These are phyloP conservation scores for Flaveria sonorensis DNA, from an alignment of 129 eudicot genomes.

Conservation along the genomic window DNA sequence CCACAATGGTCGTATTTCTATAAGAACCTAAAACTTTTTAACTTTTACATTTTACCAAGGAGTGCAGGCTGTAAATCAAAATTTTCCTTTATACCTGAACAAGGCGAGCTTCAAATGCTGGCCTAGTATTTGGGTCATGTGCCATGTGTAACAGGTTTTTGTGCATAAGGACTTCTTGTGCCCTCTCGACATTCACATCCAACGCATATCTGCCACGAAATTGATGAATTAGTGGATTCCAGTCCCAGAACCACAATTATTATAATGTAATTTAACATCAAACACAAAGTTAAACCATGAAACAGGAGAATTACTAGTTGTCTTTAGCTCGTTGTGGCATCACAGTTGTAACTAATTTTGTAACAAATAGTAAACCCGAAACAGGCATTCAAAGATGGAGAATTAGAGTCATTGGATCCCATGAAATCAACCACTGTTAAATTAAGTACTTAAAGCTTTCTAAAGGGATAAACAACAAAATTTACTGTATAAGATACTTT, in stretches of 20 bases:
- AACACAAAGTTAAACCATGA: conserved; percentile 23
- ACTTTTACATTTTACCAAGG: not conserved
- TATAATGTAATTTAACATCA: conserved; percentile 15
- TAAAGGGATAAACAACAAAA: conserved; percentile 5
- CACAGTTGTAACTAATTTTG: not conserved
- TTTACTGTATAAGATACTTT: conserved; percentile 28
- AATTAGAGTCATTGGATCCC: conserved; percentile 26
- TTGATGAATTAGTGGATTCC: not conserved
- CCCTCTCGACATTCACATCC: conserved; percentile 88
- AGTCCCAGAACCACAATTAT: not conserved
- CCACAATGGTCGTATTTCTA: conserved; percentile 3
- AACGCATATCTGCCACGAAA: conserved; percentile 66
- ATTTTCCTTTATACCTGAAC: conserved; percentile 56
- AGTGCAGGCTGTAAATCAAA: conserved; percentile 12
- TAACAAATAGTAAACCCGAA: not conserved
- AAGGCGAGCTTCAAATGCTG: conserved; percentile 75
- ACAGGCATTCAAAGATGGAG: conserved; percentile 17
- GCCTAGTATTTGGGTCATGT: conserved; percentile 64
- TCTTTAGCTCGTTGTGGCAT: not conserved
- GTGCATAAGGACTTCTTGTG: conserved; percentile 81
- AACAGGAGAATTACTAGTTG: not conserved
- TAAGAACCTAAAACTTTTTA: not conserved
- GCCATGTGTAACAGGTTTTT: conserved; percentile 75
- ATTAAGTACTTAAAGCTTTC: conserved; percentile 14
- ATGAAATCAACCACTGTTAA: conserved; percentile 17